Evolutionary conservation across 441 rosid genomes (phyloP), one percentile per base, ranked within the genome.

Genomic region (Erodium chrysanthum): DNA sequence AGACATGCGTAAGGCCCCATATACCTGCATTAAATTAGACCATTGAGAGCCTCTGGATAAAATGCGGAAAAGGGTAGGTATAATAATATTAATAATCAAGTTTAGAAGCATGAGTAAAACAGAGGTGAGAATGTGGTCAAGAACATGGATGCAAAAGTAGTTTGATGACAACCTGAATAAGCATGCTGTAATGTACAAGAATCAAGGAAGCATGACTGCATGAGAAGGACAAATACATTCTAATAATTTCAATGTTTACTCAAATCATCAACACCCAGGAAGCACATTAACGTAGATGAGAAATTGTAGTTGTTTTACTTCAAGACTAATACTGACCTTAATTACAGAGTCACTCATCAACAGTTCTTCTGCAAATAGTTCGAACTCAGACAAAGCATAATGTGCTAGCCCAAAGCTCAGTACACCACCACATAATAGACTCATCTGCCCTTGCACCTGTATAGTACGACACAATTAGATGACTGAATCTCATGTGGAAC

Each of bases 281-380:
- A 56, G 61, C 61, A 56, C 61, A 56, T 18, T 21, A 20, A 56
- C 23, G 20, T 56, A 56, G 8, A 56, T 56, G 20, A 56, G 61
- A 56, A 56, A 56, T 56, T 18, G 25, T 18, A 20, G 7, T 20
- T 18, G 1, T 7, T 20, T 56, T 56, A 56, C 25, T 23, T 56
- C 29, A 56, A 42, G 14, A 56, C 25, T 21, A 56, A 7, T 21
- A 56, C 62, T 10, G 25, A 56, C 97, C 96, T 88, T 92, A 76
- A 92, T 70, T 71, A 72, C 72, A 50, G 97, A 88, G 68, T 92
- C 88, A 40, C 95, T 95, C 91, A 89, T 86, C 79, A 92, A 73
- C 78, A 92, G 89, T 68, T 89, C 97, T 84, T 95, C 97, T 25
- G 96, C 95, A 83, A 92, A 82, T 80, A 92, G 74, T 73, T 92